Conservation (phyloP, 208 protist species). For the Trypanosoma caninum region DNA sequence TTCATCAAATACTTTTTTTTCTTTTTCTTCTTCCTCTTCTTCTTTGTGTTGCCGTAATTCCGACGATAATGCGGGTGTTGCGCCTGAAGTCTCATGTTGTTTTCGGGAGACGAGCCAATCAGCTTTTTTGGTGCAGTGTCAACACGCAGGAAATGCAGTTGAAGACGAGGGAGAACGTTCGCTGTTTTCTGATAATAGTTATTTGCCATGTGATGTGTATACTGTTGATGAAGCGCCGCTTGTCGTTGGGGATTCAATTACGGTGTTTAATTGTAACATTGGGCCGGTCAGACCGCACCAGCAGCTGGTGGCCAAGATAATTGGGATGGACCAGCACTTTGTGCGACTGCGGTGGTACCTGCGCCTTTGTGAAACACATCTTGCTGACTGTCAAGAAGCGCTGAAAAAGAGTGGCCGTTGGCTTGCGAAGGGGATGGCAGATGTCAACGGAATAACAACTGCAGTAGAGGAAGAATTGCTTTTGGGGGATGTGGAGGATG, state of each 20-base stretch:
- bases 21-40: constrained; percentile 2
- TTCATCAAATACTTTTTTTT: neutral
- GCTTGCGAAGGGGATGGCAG: constrained; percentile 4
- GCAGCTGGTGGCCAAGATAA: constrained; percentile 9
- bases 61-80: no score
- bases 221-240: neutral
- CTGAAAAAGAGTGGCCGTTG: constrained; percentile 21
- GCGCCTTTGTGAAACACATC: constrained; percentile 29
- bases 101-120: no score
- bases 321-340: neutral
- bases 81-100: no score
- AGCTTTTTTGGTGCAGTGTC: neutral
- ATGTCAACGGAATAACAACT: neutral
- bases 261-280: neutral
- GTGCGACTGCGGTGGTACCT: constrained; percentile 32
- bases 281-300: neutral
- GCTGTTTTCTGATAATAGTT: neutral
- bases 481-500: constrained; percentile 29
- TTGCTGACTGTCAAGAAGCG: constrained; percentile 19
- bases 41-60: no score
- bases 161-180: neutral
- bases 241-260: constrained; percentile 20
- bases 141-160: neutral
- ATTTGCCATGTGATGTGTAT: neutral
- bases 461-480: constrained; percentile 20